Percentiles rank a stretch among this genome's conserved stretches.
Evolutionary conservation across 345 rosid species (phyloP).

Genomic region (Erysimum cheiranthoides): DNA sequence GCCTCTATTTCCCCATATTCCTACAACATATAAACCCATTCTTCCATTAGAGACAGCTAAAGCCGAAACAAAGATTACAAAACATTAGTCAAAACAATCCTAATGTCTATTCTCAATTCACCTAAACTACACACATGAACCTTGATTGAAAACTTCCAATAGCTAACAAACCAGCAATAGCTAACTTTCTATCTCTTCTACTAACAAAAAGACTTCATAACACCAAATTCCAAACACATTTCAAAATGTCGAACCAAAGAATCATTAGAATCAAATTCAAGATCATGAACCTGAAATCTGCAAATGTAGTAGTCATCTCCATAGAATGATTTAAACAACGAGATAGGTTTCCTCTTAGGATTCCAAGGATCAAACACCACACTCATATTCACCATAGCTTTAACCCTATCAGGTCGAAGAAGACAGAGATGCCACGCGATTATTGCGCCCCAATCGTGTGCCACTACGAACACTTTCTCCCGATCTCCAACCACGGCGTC

Average conservation of each 20-base stretch:
- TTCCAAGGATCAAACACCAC: no score
- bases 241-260: not conserved
- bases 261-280: conserved; percentile 17
- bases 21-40: conserved; percentile 44
- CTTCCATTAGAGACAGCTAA: conserved; percentile 6
- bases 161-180: no score
- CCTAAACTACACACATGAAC: not conserved
- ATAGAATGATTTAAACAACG: conserved; percentile 24
- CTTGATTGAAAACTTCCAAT: not conserved
- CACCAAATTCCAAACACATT: not conserved
- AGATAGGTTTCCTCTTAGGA: no score
- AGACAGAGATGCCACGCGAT: no score
- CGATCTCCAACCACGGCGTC: no score
- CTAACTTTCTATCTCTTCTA: no score
- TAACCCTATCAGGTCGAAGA: no score
- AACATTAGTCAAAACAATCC: conserved; percentile 9
- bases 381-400: no score
- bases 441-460: no score
- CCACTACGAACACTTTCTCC: no score
- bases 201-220: not conserved
- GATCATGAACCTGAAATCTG: conserved; percentile 42
- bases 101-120: conserved; percentile 19
- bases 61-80: no score
- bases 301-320: conserved; percentile 49
- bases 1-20: conserved; percentile 72